Percentiles rank a stretch among this genome's conserved stretches.
phyloP scores from a whole-genome alignment of 768 basidiomycete genomes.

The Podaxis sp. region DNA sequence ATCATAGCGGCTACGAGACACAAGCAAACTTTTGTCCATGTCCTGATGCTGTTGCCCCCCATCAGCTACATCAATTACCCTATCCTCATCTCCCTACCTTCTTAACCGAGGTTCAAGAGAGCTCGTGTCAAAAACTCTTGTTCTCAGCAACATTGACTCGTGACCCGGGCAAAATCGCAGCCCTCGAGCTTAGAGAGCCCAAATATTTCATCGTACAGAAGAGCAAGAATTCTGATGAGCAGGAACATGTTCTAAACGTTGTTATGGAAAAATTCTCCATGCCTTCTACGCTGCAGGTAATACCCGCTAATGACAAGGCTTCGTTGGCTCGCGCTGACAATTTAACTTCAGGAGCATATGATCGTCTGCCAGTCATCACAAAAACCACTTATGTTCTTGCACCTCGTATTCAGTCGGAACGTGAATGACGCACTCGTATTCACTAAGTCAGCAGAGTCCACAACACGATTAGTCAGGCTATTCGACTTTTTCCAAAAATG shows the following conservation, averaged over 20 bases:
- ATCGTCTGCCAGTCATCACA: conserved; percentile 69
- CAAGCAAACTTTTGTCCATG: conserved; percentile 14
- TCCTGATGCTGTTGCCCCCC: conserved; percentile 61
- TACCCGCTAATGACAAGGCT: not conserved
- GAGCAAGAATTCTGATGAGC: conserved; percentile 28
- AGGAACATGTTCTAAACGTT: conserved; percentile 41
- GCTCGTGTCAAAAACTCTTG: conserved; percentile 88
- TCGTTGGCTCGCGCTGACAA: not conserved
- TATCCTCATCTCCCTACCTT: conserved; percentile 41
- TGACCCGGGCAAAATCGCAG: conserved; percentile 89
- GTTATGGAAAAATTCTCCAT: conserved; percentile 77
- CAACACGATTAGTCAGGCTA: conserved; percentile 73
- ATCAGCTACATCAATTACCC: conserved; percentile 42
- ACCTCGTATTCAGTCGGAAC: conserved; percentile 64
- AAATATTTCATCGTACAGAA: conserved; percentile 87
- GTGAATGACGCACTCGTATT: conserved; percentile 82
- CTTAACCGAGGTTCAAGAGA: conserved; percentile 48
- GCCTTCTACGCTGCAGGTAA: conserved; percentile 71
- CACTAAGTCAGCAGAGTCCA: conserved; percentile 95
- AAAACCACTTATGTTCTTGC: conserved; percentile 87
- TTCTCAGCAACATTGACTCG: conserved; percentile 95
- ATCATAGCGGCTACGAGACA: not conserved
- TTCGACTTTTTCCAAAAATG: conserved; percentile 72
- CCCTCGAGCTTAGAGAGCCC: conserved; percentile 71
- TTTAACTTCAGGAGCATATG: conserved; percentile 73